Percentiles rank a stretch among this genome's conserved stretches.
Conservation (phyloP, 192 early-diverging fungal species). For the Mortierella alpina region DNA sequence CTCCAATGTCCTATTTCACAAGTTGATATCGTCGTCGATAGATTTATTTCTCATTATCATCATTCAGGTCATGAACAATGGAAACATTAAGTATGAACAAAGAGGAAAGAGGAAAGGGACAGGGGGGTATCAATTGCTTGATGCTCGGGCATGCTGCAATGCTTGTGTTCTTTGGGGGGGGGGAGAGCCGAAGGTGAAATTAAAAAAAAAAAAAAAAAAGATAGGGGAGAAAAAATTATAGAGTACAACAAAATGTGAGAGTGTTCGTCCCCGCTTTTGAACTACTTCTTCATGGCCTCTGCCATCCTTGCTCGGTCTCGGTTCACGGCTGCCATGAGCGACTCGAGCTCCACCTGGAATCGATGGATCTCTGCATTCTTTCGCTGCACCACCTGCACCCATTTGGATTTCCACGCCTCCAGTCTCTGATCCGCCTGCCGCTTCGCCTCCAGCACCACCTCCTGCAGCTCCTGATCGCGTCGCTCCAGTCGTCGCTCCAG, state of each 20-base stretch:
- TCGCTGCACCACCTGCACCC: conserved; percentile 53
- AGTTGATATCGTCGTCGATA: no score
- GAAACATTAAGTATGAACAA: no score
- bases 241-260: no score
- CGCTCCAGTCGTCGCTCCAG: conserved; percentile 44
- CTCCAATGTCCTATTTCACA: no score
- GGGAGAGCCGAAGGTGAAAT: no score
- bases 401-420: conserved; percentile 51
- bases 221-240: neutral
- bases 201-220: neutral
- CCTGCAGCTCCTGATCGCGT: conserved; percentile 49
- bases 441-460: conserved; percentile 44
- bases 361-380: conserved; percentile 53
- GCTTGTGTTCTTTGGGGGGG: no score
- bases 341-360: conserved; percentile 49
- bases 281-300: conserved; percentile 26
- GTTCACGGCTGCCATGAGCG: conserved; percentile 44
- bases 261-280: no score
- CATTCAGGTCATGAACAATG: no score
- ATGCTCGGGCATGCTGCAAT: no score
- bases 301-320: conserved; percentile 46
- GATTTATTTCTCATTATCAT: no score
- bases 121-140: no score
- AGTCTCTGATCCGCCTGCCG: conserved; percentile 43
- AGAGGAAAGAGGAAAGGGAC: no score